Percentiles rank a stretch among this genome's conserved stretches.
Evolutionary conservation across 257 asterid genomes (phyloP).

Genomic region (Primulina huaijiensis): DNA sequence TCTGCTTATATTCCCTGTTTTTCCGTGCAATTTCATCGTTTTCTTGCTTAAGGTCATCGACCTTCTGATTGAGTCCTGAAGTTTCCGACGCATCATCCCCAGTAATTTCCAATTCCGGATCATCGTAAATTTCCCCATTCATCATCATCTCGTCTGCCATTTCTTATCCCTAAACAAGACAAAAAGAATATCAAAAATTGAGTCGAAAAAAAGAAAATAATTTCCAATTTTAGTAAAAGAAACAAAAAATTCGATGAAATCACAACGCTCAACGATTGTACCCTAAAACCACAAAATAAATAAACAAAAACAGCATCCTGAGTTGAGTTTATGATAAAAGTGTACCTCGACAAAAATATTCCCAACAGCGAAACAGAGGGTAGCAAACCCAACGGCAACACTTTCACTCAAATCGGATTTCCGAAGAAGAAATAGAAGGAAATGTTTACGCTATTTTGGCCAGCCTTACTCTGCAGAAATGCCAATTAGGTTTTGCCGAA

Average conservation of each 20-base stretch:
- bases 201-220: background rate
- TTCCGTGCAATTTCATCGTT: constrained; percentile 41
- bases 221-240: background rate
- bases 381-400: background rate
- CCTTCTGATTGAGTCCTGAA: constrained; percentile 30
- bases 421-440: no score
- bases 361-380: background rate
- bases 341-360: background rate
- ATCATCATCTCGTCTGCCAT: constrained; percentile 56
- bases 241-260: no score
- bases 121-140: constrained; percentile 49
- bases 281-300: background rate
- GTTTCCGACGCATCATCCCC: constrained; percentile 50
- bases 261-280: no score
- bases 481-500: background rate
- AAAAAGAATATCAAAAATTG: background rate
- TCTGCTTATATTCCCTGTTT: constrained; percentile 37
- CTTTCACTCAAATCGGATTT: background rate
- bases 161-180: constrained; percentile 21
- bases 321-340: background rate
- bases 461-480: background rate
- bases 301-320: background rate
- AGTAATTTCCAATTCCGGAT: constrained; percentile 42
- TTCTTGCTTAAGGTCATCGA: constrained; percentile 48
- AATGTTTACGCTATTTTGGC: background rate